A percentile compares a stretch with the other conserved stretches of the same genome.
phyloP scores from a whole-genome alignment of 1,139 yeast genomes.

The Hyphopichia burtonii region DNA sequence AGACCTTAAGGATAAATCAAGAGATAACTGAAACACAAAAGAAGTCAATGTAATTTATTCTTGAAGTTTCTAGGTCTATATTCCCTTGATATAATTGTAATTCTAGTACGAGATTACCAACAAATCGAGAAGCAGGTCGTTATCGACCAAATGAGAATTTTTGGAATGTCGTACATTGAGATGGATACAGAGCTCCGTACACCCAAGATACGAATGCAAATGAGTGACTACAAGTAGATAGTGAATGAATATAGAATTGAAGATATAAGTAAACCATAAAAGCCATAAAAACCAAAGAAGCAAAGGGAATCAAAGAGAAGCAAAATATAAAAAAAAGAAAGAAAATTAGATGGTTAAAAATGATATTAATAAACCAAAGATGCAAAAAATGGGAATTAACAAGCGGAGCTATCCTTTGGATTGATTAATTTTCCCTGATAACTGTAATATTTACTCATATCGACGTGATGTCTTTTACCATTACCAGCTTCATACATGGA shows the following conservation, averaged over 20 bases:
- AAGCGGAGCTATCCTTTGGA: conserved; percentile 27
- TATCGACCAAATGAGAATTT: neutral
- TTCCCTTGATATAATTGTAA: too few relatives aligned
- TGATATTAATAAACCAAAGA: too few relatives aligned
- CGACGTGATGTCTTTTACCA: conserved; percentile 56
- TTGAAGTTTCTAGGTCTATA: neutral
- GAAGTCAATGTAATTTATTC: neutral
- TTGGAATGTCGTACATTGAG: neutral
- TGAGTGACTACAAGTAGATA: too few relatives aligned
- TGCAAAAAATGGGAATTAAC: conserved; percentile 14
- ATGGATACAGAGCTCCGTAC: neutral
- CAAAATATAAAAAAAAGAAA: neutral
- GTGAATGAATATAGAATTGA: too few relatives aligned
- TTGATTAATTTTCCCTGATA: conserved; percentile 54
- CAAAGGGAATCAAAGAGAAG: neutral
- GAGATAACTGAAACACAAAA: too few relatives aligned
- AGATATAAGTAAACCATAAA: neutral
- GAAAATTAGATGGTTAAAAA: neutral
- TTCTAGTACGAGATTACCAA: neutral
- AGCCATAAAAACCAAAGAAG: neutral
- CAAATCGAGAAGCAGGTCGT: neutral
- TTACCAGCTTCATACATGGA: conserved; percentile 54
- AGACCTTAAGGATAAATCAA: too few relatives aligned
- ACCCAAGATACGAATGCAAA: too few relatives aligned
- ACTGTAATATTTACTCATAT: conserved; percentile 61